Evolutionary conservation across 2,329 filamentous ascomycete species (phyloP).

Genomic region (Neofusicoccum ribis): DNA sequence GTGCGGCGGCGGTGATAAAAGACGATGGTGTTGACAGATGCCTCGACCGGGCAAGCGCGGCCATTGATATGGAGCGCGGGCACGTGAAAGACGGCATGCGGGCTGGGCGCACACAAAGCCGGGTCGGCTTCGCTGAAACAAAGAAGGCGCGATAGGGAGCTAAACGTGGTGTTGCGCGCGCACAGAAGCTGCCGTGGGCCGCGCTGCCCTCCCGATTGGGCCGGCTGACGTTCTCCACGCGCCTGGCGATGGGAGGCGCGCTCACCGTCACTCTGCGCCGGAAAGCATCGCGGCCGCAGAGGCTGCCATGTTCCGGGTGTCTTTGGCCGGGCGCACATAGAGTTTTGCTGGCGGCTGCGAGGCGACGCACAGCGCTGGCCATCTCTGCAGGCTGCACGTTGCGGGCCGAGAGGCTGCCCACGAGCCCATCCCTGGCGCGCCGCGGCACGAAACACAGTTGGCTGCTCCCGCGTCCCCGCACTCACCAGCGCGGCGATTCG

Average conservation of each 20-base stretch:
- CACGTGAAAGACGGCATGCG: not conserved
- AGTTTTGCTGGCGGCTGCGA: not conserved
- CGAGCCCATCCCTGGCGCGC: not conserved
- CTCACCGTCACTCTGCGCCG: not conserved
- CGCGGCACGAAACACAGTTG: no score
- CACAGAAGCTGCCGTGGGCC: not conserved
- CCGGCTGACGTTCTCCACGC: constrained; percentile 5
- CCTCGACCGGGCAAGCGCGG: not conserved
- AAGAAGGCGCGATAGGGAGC: not conserved
- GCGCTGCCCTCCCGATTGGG: not conserved
- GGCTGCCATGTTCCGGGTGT: not conserved
- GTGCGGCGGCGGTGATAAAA: not conserved
- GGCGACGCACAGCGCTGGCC: not conserved
- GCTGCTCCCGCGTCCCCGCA: no score
- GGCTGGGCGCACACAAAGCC: not conserved
- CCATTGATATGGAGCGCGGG: not conserved
- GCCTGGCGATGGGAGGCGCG: no score
- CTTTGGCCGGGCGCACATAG: not conserved
- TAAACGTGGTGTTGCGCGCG: not conserved
- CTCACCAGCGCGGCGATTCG: no score
- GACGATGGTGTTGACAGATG: constrained; percentile 2
- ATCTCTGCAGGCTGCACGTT: constrained; percentile 4
- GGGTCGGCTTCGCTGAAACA: not conserved
- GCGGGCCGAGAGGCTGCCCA: not conserved
- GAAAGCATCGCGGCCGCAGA: not conserved